Evolutionary conservation across 1,284 basidiomycete genomes (phyloP), one percentile per base, ranked within the genome.

Genomic region (Cutaneotrichosporon spelunceum): DNA sequence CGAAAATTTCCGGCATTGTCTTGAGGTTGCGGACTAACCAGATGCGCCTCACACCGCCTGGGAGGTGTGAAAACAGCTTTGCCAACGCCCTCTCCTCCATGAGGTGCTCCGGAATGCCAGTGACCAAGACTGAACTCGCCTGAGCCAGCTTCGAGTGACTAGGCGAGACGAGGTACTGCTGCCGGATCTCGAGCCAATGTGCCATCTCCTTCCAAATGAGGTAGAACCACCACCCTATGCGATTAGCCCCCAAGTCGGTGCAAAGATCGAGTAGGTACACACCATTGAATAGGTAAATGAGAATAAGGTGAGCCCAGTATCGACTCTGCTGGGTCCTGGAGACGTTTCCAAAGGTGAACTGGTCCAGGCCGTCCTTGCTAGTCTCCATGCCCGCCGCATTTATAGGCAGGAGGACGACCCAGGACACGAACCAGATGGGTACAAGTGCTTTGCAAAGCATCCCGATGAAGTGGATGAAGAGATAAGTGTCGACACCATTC

Each of bases 41-140:
- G 48, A 91, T 84, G 53, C 84, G 81, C 73, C 87, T 85, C n/a
- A 89, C 83, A 0, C 89, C 89, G 16, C 89, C 89, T 7, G 89
- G 89, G 1, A 91, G 82, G 69, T 88, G 86, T 45, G 82, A 82
- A 60, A 87, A 87, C 56, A 89, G 84, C 57, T 83, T 81, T 29
- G 82, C 81, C 39, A 91, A 80, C 65, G 85, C 84, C 21, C 80
- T 78, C 72, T 88, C 85, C 62, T 83, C 83, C 39, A 84, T 81
- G 59, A 87, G 81, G 54, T 84, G 82, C 19, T 84, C 82, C 1
- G 88, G 88, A 11, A 91, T 84, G 53, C 85, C 84, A 0, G 88
- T 89, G 65, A 91, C 83, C 52, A 92, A 84, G 4, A 92, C 86
- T 0, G 89, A 91, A 47, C 85, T 84, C 1, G 89, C 87, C 79